Conservation (phyloP, 495 filamentous ascomycete genomes). For the Lepidopterella palustris region DNA sequence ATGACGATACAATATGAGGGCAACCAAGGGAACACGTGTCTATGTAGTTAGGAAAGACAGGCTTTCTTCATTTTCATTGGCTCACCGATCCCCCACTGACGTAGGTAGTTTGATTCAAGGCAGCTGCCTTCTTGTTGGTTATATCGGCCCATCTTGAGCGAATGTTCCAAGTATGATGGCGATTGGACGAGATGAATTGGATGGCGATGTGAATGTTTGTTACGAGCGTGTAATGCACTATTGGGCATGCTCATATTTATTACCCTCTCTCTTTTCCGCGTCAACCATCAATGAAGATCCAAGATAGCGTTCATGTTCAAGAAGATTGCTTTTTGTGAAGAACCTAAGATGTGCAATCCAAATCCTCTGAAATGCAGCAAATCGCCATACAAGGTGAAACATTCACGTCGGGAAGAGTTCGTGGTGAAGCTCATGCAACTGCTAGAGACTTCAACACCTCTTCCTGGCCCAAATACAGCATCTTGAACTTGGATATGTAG, state of each 20-base stretch:
- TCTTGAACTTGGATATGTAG: constrained; percentile 69
- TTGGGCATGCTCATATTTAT: too few relatives aligned
- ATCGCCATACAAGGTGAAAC: too few relatives aligned
- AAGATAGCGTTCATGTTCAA: too few relatives aligned
- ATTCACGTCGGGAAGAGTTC: too few relatives aligned
- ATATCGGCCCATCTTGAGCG: too few relatives aligned
- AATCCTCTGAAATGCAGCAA: too few relatives aligned
- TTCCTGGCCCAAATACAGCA: constrained; percentile 57
- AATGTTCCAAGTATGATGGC: background rate
- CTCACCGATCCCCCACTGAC: background rate
- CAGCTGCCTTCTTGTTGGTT: background rate
- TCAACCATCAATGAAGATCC: too few relatives aligned
- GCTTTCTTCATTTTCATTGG: background rate
- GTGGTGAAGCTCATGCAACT: constrained; percentile 12
- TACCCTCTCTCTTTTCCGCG: too few relatives aligned
- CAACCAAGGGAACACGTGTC: background rate
- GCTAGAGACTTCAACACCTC: constrained; percentile 42
- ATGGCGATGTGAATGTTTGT: too few relatives aligned
- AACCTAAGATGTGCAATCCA: too few relatives aligned
- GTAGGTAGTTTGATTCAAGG: background rate
- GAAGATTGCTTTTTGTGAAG: too few relatives aligned
- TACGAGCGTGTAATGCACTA: too few relatives aligned
- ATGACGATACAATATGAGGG: background rate
- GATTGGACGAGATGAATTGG: background rate
- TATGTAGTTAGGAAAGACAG: constrained; percentile 1